Evolutionary conservation across 805 yeast species (phyloP), one percentile per base, ranked within the genome.

Genomic region (Pichia membranifaciens): DNA sequence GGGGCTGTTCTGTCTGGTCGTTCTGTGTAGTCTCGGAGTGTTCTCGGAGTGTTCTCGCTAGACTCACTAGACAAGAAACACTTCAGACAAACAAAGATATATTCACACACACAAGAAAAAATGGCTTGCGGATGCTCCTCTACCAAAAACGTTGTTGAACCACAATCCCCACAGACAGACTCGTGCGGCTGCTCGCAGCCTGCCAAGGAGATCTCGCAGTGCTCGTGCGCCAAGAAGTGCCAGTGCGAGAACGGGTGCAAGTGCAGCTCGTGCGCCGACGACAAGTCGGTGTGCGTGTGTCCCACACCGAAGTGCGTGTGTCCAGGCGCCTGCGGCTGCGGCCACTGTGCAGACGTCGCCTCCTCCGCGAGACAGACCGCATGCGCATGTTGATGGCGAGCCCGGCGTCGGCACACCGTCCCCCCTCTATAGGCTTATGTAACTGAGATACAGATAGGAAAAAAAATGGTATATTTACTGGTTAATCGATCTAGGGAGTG

Each of bases 181-280:
- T 20, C 28, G n/a, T 37, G 40, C 23, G 25, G 16, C 12, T 37
- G 40, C 28, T 22, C n/a, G n/a, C 10, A 25, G 10, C 29, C 29
- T 8, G 29, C 29, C 7, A 10, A 25, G 10, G 10, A 25, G 10
- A 10, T 25, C 29, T 25, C 29, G 10, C 40, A 36, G 20, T 50
- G 53, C 32, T 38, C 34, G 9, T 48, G 51, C 37, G 39, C 51
- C 18, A 44, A 49, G 31, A 20, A 33, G 23, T 49, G 51, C 16
- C 47, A 45, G 35, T 45, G 51, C 38, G 49, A 25, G n/a, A 44
- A 33, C n/a, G 43, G 22, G 12, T 49, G 51, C 28, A 41, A 44
- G 12, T 49, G 51, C 36, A 41, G 37, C 22, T 49, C 49, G 29
- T 48, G 48, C 22, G 37, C 39, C 20, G 43, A 35, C 9, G 43